A percentile compares a stretch with the other conserved stretches of the same genome.
These are phyloP conservation scores for Teratosphaeria viscida DNA, from an alignment of 2,329 filamentous ascomycete genomes.

Conservation along the genomic window DNA sequence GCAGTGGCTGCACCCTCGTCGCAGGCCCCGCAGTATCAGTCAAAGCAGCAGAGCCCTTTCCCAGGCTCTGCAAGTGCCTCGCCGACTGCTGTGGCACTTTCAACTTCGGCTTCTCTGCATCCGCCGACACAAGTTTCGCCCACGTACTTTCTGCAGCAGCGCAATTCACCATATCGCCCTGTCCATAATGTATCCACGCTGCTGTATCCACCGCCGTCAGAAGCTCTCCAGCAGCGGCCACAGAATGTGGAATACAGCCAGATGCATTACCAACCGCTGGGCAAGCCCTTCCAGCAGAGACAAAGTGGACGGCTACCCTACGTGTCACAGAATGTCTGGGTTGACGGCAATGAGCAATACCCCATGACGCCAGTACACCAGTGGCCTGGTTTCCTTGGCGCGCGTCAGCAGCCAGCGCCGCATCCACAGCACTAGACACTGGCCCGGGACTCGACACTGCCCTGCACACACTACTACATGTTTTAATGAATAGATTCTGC, in stretches of 20 bases:
- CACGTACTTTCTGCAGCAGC: slow-evolving; percentile 74
- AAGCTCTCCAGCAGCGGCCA: slow-evolving; percentile 54
- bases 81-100: slow-evolving; percentile 55
- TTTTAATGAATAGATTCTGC: neutral
- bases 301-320: slow-evolving; percentile 36
- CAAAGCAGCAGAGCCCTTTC: slow-evolving; percentile 43
- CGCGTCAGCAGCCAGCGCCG: slow-evolving; percentile 8
- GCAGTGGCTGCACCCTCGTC: slow-evolving; percentile 13
- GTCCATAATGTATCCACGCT: slow-evolving; percentile 82
- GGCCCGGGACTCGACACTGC: neutral
- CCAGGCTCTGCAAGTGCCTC: slow-evolving; percentile 49
- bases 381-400: slow-evolving; percentile 17
- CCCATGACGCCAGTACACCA: slow-evolving; percentile 23
- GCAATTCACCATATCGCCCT: slow-evolving; percentile 85
- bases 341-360: slow-evolving; percentile 21
- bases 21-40: slow-evolving; percentile 24
- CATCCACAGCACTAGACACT: neutral
- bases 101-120: slow-evolving; percentile 43
- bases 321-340: slow-evolving; percentile 26
- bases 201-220: slow-evolving; percentile 75
- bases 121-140: slow-evolving; percentile 62
- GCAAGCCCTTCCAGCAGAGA: slow-evolving; percentile 35
- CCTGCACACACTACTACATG: neutral
- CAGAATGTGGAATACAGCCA: slow-evolving; percentile 35
- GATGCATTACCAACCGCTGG: slow-evolving; percentile 43